These are phyloP conservation scores for Sporobolomyces phaffii DNA, from an alignment of 768 basidiomycete species.

Conservation along the genomic window DNA sequence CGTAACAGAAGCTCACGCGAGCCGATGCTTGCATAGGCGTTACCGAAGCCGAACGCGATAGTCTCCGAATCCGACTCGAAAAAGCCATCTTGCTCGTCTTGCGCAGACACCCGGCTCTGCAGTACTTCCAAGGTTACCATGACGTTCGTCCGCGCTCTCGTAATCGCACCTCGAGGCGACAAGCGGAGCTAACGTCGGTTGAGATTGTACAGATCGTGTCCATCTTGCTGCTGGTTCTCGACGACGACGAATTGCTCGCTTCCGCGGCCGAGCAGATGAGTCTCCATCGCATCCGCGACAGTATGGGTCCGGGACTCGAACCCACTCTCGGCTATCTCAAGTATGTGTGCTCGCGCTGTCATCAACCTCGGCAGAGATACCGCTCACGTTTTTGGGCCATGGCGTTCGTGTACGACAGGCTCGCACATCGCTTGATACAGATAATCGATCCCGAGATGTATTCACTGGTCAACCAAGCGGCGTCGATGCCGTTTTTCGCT, in stretches of 20 bases:
- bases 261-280: conserved; percentile 44
- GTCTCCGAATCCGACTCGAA: conserved; percentile 46
- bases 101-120: conserved; percentile 44
- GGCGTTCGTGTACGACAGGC: conserved; percentile 31
- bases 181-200: not conserved
- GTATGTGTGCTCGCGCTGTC: conserved; percentile 34
- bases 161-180: not conserved
- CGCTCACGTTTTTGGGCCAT: no score
- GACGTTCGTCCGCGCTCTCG: not conserved
- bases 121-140: conserved; percentile 49
- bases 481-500: conserved; percentile 50
- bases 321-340: conserved; percentile 49
- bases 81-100: conserved; percentile 47
- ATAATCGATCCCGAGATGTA: conserved; percentile 47
- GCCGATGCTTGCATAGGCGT: conserved; percentile 31
- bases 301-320: conserved; percentile 48
- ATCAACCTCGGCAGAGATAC: not conserved
- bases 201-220: conserved; percentile 49
- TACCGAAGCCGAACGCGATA: conserved; percentile 39
- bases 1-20: not conserved
- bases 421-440: conserved; percentile 47
- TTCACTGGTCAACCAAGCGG: conserved; percentile 45
- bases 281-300: conserved; percentile 48
- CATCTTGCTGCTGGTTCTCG: conserved; percentile 43
- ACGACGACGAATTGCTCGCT: conserved; percentile 28